A percentile compares a stretch with the other conserved stretches of the same genome.
Conservation (phyloP, 805 yeast species). For the Teunomyces atbi region DNA sequence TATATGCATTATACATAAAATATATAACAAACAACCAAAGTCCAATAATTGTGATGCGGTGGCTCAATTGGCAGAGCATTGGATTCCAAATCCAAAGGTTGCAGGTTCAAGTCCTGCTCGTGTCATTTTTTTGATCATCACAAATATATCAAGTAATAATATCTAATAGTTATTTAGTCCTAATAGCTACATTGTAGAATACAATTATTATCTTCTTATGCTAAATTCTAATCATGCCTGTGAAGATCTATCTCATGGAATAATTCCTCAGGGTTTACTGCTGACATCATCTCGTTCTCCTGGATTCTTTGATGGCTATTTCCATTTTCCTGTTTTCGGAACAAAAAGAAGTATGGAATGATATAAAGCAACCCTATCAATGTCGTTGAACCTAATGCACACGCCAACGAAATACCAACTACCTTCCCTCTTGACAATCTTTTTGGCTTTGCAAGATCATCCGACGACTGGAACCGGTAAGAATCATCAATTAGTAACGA, state of each 20-base stretch:
- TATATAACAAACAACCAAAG: neutral
- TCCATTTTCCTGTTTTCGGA: constrained; percentile 24
- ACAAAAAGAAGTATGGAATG: constrained; percentile 37
- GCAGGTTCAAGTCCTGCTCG: constrained; percentile 89
- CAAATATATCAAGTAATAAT: neutral
- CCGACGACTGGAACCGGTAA: constrained; percentile 35
- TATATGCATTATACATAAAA: no score
- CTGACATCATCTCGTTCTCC: constrained; percentile 44
- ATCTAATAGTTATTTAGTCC: no score
- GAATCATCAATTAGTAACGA: constrained; percentile 35
- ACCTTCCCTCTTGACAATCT: constrained; percentile 39
- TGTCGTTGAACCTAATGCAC: constrained; percentile 44
- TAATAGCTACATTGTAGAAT: no score
- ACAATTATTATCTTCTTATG: neutral
- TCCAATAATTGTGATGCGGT: constrained; percentile 12
- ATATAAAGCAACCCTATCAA: constrained; percentile 40
- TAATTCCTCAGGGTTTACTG: constrained; percentile 43
- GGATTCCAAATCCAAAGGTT: constrained; percentile 67
- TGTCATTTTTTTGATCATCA: constrained; percentile 40
- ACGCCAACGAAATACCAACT: constrained; percentile 45
- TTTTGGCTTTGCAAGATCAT: constrained; percentile 21
- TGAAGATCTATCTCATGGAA: constrained; percentile 46
- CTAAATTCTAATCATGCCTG: constrained; percentile 20
- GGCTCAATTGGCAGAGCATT: constrained; percentile 39
- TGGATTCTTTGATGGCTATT: constrained; percentile 31